phyloP scores from a whole-genome alignment of 2,329 filamentous ascomycete genomes.

The Apiospora hydei region DNA sequence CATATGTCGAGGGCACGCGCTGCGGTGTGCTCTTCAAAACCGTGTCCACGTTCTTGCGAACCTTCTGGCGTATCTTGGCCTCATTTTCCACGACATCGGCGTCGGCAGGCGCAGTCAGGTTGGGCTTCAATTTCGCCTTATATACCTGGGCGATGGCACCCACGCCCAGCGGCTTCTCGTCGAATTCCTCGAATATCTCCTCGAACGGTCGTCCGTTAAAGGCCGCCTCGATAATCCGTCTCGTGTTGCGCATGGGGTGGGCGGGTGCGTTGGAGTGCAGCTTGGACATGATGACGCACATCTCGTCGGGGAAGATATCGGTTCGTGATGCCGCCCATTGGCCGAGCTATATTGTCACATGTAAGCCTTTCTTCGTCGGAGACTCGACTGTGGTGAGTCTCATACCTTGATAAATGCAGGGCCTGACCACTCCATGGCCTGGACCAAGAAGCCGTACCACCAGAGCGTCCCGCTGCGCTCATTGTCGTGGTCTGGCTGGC shows the following conservation, averaged over 20 bases:
- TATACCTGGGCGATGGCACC: conserved; percentile 98
- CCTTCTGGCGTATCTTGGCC: conserved; percentile 69
- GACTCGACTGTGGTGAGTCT: neutral
- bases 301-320: conserved; percentile 92
- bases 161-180: conserved; percentile 87
- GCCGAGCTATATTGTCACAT: conserved; percentile 68
- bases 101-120: conserved; percentile 70
- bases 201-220: conserved; percentile 83
- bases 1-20: conserved; percentile 87
- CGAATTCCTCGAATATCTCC: conserved; percentile 95
- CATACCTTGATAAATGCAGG: conserved; percentile 95
- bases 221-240: conserved; percentile 78
- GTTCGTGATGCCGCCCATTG: conserved; percentile 98
- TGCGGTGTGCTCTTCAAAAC: conserved; percentile 87
- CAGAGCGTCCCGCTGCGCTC: conserved; percentile 84
- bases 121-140: conserved; percentile 87
- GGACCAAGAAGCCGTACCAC: conserved; percentile 93
- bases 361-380: conserved; percentile 30
- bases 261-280: conserved; percentile 94
- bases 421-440: conserved; percentile 89
- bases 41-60: conserved; percentile 83
- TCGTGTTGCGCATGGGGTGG: conserved; percentile 83
- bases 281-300: conserved; percentile 93
- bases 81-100: conserved; percentile 61
- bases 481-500: conserved; percentile 69